These are phyloP conservation scores for Ophiostoma sp. DNA, from an alignment of 2,329 filamentous ascomycete species.

Conservation along the genomic window DNA sequence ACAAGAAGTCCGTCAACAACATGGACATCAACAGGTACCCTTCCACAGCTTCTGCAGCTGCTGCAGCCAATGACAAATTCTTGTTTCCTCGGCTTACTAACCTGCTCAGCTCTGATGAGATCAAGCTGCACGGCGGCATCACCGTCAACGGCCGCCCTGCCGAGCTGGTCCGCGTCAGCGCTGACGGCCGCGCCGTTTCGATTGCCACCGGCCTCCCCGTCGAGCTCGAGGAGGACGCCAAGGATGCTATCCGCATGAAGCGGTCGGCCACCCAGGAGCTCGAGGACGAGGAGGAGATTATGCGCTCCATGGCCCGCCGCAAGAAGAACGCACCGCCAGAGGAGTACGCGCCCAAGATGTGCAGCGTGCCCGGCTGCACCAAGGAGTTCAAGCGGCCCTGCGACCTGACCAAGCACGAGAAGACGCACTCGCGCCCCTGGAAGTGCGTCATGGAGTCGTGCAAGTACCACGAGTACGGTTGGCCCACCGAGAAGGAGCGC, in stretches of 20 bases:
- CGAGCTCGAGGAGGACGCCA: constrained; percentile 47
- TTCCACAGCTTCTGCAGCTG: not conserved
- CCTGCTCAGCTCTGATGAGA: constrained; percentile 52
- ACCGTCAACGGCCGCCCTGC: constrained; percentile 75
- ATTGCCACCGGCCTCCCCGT: constrained; percentile 64
- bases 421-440: constrained; percentile 93
- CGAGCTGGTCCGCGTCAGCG: constrained; percentile 76
- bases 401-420: constrained; percentile 95
- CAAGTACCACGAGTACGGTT: constrained; percentile 86
- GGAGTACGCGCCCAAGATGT: constrained; percentile 73
- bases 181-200: constrained; percentile 72
- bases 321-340: constrained; percentile 89
- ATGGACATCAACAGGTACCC: constrained; percentile 56
- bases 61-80: not conserved
- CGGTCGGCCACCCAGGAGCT: constrained; percentile 63
- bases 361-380: constrained; percentile 67
- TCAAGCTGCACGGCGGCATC: constrained; percentile 76
- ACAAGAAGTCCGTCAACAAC: constrained; percentile 36
- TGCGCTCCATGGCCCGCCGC: constrained; percentile 89
- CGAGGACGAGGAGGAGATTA: constrained; percentile 74
- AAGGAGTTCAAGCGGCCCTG: constrained; percentile 97
- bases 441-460: constrained; percentile 79
- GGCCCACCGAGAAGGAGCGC: constrained; percentile 96
- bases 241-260: constrained; percentile 52
- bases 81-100: constrained; percentile 10